Percentiles rank a stretch among this genome's conserved stretches.
phyloP scores from a whole-genome alignment of 139 green algal species.

The Chlorella ohadii region DNA sequence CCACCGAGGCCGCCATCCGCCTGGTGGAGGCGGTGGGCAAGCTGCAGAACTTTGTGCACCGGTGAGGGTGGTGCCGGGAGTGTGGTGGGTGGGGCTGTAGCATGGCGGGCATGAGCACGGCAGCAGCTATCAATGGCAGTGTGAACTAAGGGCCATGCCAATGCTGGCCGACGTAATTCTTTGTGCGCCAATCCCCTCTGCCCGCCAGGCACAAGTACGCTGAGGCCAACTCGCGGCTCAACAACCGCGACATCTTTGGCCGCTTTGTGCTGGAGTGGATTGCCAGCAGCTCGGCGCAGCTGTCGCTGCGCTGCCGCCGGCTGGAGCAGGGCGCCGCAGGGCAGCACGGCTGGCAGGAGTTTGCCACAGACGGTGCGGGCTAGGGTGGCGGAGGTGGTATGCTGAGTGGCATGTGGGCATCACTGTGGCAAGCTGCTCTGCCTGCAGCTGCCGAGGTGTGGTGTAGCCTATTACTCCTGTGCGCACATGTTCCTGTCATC shows the following conservation, averaged over 20 bases:
- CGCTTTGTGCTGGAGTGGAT: conserved; percentile 62
- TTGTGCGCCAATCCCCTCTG: neutral
- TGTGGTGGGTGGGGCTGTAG: neutral
- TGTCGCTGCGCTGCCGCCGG: conserved; percentile 40
- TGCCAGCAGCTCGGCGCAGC: conserved; percentile 10
- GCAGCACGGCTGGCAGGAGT: conserved; percentile 31
- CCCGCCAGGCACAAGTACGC: conserved; percentile 35
- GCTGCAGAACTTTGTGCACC: conserved; percentile 46
- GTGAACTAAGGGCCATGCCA: too few species aligned
- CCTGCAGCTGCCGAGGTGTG: too few species aligned
- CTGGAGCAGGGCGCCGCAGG: conserved; percentile 45
- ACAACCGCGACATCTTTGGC: conserved; percentile 58
- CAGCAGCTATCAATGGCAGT: too few species aligned
- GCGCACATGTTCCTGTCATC: too few species aligned
- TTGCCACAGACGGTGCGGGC: conserved; percentile 25
- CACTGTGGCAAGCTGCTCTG: too few species aligned
- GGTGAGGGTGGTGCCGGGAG: neutral
- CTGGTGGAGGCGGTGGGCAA: conserved; percentile 59
- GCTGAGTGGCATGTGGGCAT: too few species aligned
- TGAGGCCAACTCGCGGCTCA: conserved; percentile 45
- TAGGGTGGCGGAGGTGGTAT: too few species aligned
- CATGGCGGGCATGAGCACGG: neutral
- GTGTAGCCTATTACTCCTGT: too few species aligned
- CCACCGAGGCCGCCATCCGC: conserved; percentile 53
- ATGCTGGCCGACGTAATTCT: too few species aligned